phyloP scores from a whole-genome alignment of 257 asterid species.

The Ballota nigra region DNA sequence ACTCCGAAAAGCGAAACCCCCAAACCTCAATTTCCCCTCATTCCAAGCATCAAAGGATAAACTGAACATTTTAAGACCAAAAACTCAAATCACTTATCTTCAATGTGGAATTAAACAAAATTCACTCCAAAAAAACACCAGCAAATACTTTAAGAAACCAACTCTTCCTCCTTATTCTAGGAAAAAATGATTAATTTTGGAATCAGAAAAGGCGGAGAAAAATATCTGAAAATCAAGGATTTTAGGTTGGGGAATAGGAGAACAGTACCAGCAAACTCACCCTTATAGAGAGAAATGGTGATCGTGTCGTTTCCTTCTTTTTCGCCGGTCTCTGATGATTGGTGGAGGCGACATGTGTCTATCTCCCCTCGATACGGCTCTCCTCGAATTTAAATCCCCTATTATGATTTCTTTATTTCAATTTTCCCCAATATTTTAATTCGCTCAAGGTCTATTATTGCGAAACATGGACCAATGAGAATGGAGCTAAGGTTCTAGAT shows the following conservation, averaged over 20 bases:
- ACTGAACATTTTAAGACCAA: not conserved
- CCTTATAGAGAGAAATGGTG: slow-evolving; percentile 41
- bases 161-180: no score
- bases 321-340: slow-evolving; percentile 42
- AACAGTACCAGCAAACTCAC: slow-evolving; percentile 26
- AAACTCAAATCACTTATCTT: no score
- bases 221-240: not conserved
- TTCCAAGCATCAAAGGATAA: not conserved
- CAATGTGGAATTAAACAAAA: not conserved
- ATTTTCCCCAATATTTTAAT: slow-evolving; percentile 12
- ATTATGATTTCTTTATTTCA: slow-evolving; percentile 8
- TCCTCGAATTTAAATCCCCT: slow-evolving; percentile 27
- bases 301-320: slow-evolving; percentile 82
- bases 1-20: slow-evolving; percentile 2
- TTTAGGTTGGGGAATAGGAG: not conserved
- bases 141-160: not conserved
- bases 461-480: slow-evolving; percentile 56
- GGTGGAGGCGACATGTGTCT: slow-evolving; percentile 91
- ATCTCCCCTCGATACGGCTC: slow-evolving; percentile 37
- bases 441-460: slow-evolving; percentile 12
- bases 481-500: slow-evolving; percentile 22
- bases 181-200: not conserved
- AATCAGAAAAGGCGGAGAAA: not conserved
- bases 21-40: slow-evolving; percentile 11
- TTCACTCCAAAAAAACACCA: not conserved